phyloP scores from a whole-genome alignment of 2,329 filamentous ascomycete species.

The Aspergillus neoniger region DNA sequence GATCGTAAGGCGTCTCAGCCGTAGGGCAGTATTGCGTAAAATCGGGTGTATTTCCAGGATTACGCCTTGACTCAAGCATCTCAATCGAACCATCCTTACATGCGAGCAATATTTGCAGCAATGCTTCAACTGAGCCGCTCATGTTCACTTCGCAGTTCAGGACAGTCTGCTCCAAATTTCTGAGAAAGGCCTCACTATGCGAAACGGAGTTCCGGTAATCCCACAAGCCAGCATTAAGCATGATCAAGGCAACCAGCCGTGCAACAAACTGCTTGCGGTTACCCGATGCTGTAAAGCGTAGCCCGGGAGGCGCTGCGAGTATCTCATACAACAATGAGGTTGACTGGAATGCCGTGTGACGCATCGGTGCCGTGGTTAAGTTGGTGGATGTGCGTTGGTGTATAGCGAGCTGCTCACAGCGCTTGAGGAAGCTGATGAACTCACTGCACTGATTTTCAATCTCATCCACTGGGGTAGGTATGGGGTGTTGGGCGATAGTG shows the following conservation, averaged over 20 bases:
- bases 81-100: conserved; percentile 33
- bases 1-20: conserved; percentile 28
- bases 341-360: conserved; percentile 33
- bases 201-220: conserved; percentile 39
- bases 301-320: conserved; percentile 34
- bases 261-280: conserved; percentile 44
- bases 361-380: conserved; percentile 19
- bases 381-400: conserved; percentile 27
- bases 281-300: conserved; percentile 37
- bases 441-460: conserved; percentile 39
- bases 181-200: conserved; percentile 36
- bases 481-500: background rate
- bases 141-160: conserved; percentile 39
- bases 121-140: conserved; percentile 42
- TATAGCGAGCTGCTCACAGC: conserved; percentile 40
- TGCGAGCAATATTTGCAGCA: conserved; percentile 42
- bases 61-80: background rate
- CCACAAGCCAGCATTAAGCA: conserved; percentile 44
- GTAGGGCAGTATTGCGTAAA: conserved; percentile 32
- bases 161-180: conserved; percentile 33
- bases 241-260: conserved; percentile 38
- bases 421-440: conserved; percentile 42
- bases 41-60: conserved; percentile 19
- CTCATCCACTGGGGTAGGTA: conserved; percentile 31
- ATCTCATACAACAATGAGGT: conserved; percentile 36